phyloP scores from a whole-genome alignment of 306 rosid species.

The Cyclanthera cordifolia region DNA sequence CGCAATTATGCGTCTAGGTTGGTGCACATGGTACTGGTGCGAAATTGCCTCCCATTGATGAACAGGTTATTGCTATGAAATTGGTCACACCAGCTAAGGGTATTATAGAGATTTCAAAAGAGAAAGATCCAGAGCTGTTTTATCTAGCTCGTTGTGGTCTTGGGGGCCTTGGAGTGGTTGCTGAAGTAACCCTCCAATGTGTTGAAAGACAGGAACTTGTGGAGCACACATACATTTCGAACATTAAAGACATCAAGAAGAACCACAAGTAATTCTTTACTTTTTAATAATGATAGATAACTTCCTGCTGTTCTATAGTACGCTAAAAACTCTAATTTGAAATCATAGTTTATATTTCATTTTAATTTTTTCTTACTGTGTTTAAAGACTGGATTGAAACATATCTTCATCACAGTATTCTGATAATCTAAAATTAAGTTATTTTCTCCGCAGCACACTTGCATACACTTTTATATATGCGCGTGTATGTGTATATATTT shows the following conservation, averaged over 20 bases:
- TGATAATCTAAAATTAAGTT: neutral
- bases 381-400: neutral
- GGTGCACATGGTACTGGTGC: conserved; percentile 99
- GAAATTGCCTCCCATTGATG: conserved; percentile 90
- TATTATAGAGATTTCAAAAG: conserved; percentile 70
- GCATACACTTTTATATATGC: too few species aligned
- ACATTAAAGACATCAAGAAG: conserved; percentile 72
- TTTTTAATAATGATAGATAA: neutral
- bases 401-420: neutral
- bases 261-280: conserved; percentile 64
- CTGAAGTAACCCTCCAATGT: conserved; percentile 93
- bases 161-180: conserved; percentile 95
- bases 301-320: neutral
- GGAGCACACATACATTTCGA: conserved; percentile 77
- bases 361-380: neutral
- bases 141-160: conserved; percentile 95
- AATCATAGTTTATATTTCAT: neutral
- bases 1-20: conserved; percentile 41
- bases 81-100: conserved; percentile 93
- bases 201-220: conserved; percentile 95
- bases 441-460: neutral
- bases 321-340: neutral
- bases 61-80: conserved; percentile 80
- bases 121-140: conserved; percentile 80
- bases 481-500: too few species aligned